Conservation (phyloP, 208 protist genomes). For the Crithidia acanthocephali region DNA sequence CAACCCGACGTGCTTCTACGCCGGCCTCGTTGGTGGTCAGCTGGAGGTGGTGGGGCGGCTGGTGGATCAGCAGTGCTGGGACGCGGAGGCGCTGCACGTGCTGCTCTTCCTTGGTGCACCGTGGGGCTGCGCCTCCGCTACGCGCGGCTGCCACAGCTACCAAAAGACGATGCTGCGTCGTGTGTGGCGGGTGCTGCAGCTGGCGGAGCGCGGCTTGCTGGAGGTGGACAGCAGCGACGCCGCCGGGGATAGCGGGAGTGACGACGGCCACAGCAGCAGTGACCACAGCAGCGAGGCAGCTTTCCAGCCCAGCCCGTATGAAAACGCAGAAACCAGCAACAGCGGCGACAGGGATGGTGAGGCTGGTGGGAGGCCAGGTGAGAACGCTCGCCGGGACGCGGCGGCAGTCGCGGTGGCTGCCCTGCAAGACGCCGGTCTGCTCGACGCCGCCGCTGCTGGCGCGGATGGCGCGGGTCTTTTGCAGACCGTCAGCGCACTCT, state of each 20-base stretch:
- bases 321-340: neutral
- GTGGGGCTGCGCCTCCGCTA: slow-evolving; percentile 19
- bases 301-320: too few species aligned
- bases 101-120: slow-evolving; percentile 51
- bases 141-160: slow-evolving; percentile 26
- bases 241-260: neutral
- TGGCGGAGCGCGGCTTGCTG: slow-evolving; percentile 20
- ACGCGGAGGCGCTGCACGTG: slow-evolving; percentile 63
- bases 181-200: slow-evolving; percentile 18
- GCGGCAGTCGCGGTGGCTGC: slow-evolving; percentile 8
- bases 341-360: neutral
- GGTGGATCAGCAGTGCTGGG: slow-evolving; percentile 66
- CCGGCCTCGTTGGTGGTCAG: slow-evolving; percentile 67
- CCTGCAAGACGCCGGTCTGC: slow-evolving; percentile 5
- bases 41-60: slow-evolving; percentile 62
- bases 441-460: neutral
- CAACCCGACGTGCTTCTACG: slow-evolving; percentile 57
- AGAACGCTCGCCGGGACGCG: neutral
- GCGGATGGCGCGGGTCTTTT: slow-evolving; percentile 4
- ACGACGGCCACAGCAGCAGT: neutral
- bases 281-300: neutral
- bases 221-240: neutral
- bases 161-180: slow-evolving; percentile 22
- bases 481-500: neutral
- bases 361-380: neutral